phyloP scores from a whole-genome alignment of 2,329 filamentous ascomycete species.

The Xylaria sp. region DNA sequence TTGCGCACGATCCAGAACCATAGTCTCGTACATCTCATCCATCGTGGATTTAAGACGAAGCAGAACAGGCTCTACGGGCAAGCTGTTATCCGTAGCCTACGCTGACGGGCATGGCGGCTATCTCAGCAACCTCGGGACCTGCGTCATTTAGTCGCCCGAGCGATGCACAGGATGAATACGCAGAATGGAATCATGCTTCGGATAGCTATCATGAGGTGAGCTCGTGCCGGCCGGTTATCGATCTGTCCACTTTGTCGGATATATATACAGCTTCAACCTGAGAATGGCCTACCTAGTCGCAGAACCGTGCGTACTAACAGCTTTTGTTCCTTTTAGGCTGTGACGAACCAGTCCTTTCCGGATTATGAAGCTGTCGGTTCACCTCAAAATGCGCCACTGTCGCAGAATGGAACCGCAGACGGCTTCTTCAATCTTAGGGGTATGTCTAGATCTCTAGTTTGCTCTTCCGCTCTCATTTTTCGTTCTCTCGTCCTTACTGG shows the following conservation, averaged over 20 bases:
- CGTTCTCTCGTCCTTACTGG: not conserved
- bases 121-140: conserved; percentile 61
- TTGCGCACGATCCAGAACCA: not conserved
- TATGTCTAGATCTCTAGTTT: conserved; percentile 31
- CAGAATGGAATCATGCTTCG: conserved; percentile 54
- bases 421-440: conserved; percentile 43
- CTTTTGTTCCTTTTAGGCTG: conserved; percentile 34
- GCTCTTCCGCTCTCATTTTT: not conserved
- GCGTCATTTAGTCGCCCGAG: conserved; percentile 60
- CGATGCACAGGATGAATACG: conserved; percentile 60
- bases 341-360: conserved; percentile 42
- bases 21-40: conserved; percentile 2
- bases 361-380: conserved; percentile 43
- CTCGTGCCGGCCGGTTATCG: conserved; percentile 14
- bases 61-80: conserved; percentile 31
- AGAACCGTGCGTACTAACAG: conserved; percentile 19
- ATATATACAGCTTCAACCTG: not conserved
- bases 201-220: conserved; percentile 46
- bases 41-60: conserved; percentile 34
- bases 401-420: conserved; percentile 43
- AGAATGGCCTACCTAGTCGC: not conserved
- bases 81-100: conserved; percentile 39
- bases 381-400: conserved; percentile 28
- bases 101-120: conserved; percentile 59
- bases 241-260: not conserved